Base-by-base conservation (phyloP, 805 yeast genomes). In the Wickerhamiella bombiphila region DNA sequence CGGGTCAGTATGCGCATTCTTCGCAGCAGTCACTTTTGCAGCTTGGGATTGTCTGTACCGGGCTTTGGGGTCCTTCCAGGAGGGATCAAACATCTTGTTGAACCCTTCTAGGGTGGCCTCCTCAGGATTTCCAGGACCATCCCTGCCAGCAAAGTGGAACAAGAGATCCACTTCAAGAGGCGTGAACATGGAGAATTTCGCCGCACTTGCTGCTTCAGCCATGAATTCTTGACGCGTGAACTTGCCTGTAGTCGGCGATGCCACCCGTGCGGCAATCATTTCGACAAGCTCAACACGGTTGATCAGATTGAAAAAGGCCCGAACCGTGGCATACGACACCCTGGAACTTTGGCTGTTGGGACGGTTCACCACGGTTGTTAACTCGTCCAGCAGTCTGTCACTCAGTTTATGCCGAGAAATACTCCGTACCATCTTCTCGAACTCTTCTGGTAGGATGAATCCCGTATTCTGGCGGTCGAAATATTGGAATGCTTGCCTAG, bases 101-200 rank as follows among this genome's bases (percentile, higher is more conserved):
- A 63, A 63, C 41, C 55, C 51, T 31, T 53, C 55, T 26, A 55
- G 35, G 29, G 52, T 43, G 16, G 54, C 50, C 25, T 43, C 37
- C 17, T 49, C 48, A 29, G 57, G 48, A 24, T 54, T 39, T 13
- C 61, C 54, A 31, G 46, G 42, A 14, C 32, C 29, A 14, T 30
- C 14, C 6, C 18, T 16, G 9, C 22, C 14, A 3, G 51, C 51
- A 43, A 63, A 64, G 46, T 59, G 65, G 54, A 64, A 64, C 34
- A 63, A 49, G 39, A 64, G 50, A 40, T 64, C 68, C 37, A 63
- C 51, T 41, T 63, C 68, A 38, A 64, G 46, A 14, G 68, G 68
- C 21, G 67, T 58, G 47, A 64, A 60, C 24, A 57, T 54, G 21
- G 62, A 52, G 48, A 60, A 61, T 45, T 58, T 56, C 37, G 64